Conservation (phyloP, 768 basidiomycete genomes). For the Neoboletus magnificus region DNA sequence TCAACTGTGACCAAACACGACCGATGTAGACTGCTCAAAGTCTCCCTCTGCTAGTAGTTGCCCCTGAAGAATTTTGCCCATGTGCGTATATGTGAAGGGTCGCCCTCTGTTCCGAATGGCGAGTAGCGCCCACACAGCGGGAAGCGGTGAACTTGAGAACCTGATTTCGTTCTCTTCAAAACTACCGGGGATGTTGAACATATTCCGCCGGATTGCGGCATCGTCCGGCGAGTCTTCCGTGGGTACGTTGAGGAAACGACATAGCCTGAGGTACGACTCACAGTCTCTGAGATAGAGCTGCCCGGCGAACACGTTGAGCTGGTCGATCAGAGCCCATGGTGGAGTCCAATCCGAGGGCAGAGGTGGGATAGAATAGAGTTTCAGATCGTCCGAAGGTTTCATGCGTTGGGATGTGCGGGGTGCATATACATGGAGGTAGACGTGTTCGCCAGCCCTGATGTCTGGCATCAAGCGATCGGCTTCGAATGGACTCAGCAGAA, state of each 20-base stretch:
- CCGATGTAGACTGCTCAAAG: neutral
- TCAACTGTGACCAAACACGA: too few relatives aligned
- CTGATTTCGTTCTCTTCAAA: neutral
- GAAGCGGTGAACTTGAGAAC: neutral
- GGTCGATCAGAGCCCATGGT: constrained; percentile 1
- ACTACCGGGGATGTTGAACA: neutral
- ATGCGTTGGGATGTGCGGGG: too few relatives aligned
- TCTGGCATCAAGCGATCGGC: constrained; percentile 36
- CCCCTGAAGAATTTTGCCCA: neutral
- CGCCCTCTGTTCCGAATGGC: neutral
- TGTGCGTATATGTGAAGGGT: neutral
- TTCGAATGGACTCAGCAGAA: constrained; percentile 36
- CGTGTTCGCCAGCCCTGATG: constrained; percentile 32
- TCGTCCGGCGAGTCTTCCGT: neutral
- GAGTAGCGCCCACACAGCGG: neutral
- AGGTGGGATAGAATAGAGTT: constrained; percentile 6
- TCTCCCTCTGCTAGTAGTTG: neutral
- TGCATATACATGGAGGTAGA: too few relatives aligned
- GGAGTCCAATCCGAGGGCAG: constrained; percentile 1
- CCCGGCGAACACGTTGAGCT: constrained; percentile 9
- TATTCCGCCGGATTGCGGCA: neutral
- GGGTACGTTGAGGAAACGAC: constrained; percentile 20
- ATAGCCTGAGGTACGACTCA: constrained; percentile 18
- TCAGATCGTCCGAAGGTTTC: too few relatives aligned
- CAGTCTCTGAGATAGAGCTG: constrained; percentile 13